These are phyloP conservation scores for Hemileccinum hortonii DNA, from an alignment of 1,284 basidiomycete genomes.

Conservation along the genomic window DNA sequence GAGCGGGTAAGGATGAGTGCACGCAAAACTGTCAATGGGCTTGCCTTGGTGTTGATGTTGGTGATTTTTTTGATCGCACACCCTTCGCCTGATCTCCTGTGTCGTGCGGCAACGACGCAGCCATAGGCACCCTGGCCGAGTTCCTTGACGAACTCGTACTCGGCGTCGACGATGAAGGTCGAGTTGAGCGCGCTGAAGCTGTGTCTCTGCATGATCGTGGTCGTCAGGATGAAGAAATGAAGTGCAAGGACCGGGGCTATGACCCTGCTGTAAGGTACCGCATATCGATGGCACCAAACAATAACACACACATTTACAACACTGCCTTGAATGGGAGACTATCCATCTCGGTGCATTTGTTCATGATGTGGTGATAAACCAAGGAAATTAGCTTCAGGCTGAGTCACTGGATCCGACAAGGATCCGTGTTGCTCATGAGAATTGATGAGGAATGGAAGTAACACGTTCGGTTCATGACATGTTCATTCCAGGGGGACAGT, in stretches of 20 bases:
- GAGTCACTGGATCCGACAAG: neutral
- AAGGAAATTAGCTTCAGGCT: neutral
- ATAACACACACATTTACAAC: slow-evolving; percentile 21
- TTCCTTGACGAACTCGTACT: slow-evolving; percentile 93
- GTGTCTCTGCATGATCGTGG: slow-evolving; percentile 49
- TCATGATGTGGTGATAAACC: neutral
- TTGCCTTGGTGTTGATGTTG: slow-evolving; percentile 92
- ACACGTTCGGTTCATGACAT: slow-evolving; percentile 2
- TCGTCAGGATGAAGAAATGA: slow-evolving; percentile 11
- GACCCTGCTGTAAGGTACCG: slow-evolving; percentile 11
- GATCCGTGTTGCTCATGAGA: slow-evolving; percentile 3
- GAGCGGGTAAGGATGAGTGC: slow-evolving; percentile 1
- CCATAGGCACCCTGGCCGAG: slow-evolving; percentile 94
- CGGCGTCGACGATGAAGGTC: slow-evolving; percentile 84
- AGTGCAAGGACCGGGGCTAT: neutral
- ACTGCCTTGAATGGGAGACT: slow-evolving; percentile 2
- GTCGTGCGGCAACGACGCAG: slow-evolving; percentile 85
- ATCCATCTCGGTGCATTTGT: too few species aligned
- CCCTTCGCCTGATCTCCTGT: slow-evolving; percentile 82
- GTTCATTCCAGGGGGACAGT: slow-evolving; percentile 12
- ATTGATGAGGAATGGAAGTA: slow-evolving; percentile 3
- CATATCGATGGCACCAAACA: slow-evolving; percentile 35
- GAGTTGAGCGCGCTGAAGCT: slow-evolving; percentile 80
- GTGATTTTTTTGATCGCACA: slow-evolving; percentile 98
- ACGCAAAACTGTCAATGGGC: slow-evolving; percentile 10